phyloP scores from a whole-genome alignment of 768 basidiomycete genomes.

The Mycena maculata region DNA sequence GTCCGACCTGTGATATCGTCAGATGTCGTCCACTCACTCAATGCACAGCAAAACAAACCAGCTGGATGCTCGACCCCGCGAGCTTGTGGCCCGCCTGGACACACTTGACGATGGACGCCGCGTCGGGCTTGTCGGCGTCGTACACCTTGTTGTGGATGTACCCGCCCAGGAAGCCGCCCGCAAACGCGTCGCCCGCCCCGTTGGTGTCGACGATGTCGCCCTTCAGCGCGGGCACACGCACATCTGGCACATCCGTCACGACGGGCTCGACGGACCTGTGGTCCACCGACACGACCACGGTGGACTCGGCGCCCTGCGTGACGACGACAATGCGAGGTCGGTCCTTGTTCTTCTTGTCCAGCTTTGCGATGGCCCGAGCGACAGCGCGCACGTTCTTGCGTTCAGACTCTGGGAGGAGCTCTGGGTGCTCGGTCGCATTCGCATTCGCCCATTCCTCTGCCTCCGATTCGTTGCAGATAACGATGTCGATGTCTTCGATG shows the following conservation, averaged over 20 bases:
- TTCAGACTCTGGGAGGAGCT: no score
- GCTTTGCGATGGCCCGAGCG: slow-evolving; percentile 79
- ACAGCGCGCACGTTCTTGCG: slow-evolving; percentile 74
- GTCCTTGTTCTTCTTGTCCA: slow-evolving; percentile 79
- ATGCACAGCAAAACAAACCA: slow-evolving; percentile 55
- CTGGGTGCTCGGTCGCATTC: slow-evolving; percentile 73
- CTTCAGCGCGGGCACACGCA: slow-evolving; percentile 65
- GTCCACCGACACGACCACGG: slow-evolving; percentile 83
- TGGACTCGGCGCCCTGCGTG: slow-evolving; percentile 89
- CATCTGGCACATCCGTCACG: slow-evolving; percentile 65
- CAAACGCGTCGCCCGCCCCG: slow-evolving; percentile 97
- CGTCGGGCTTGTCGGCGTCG: no score
- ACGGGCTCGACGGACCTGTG: slow-evolving; percentile 65
- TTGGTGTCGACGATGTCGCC: slow-evolving; percentile 97
- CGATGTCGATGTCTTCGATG: slow-evolving; percentile 85
- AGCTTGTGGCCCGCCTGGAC: slow-evolving; percentile 90
- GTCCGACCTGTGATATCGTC: slow-evolving; percentile 53
- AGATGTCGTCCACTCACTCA: neutral
- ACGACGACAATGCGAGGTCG: slow-evolving; percentile 88
- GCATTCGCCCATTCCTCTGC: slow-evolving; percentile 87
- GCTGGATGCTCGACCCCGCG: slow-evolving; percentile 86
- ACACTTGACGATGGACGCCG: slow-evolving; percentile 74
- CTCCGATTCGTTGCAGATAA: slow-evolving; percentile 98
- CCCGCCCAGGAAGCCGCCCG: slow-evolving; percentile 94
- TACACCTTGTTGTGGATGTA: slow-evolving; percentile 84